Evolutionary conservation across 441 rosid species (phyloP).

Genomic region (Pelargonium fulgidum): DNA sequence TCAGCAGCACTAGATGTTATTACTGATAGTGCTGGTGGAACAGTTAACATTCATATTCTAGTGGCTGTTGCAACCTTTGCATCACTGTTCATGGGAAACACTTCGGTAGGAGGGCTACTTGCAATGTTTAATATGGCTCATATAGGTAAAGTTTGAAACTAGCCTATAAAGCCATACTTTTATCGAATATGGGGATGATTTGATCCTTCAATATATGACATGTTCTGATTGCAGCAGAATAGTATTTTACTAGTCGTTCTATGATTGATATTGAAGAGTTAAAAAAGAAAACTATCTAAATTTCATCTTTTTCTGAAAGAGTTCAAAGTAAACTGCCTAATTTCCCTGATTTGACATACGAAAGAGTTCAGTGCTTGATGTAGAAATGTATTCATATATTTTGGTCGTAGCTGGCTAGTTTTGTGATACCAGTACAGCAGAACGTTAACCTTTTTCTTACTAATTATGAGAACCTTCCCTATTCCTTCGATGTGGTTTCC

Average conservation of each 20-base stretch:
- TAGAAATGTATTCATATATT: conserved; percentile 69
- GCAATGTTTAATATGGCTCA: conserved; percentile 97
- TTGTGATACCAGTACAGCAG: conserved; percentile 26
- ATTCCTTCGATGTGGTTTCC: not conserved
- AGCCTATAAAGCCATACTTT: not conserved
- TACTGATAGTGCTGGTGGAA: conserved; percentile 76
- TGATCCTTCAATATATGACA: not conserved
- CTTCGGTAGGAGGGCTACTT: conserved; percentile 91
- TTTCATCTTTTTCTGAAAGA: too few relatives aligned
- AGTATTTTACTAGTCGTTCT: conserved; percentile 83
- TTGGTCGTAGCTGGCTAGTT: conserved; percentile 98
- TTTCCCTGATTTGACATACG: conserved; percentile 57
- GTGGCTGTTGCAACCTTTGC: conserved; percentile 93
- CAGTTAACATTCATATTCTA: conserved; percentile 82
- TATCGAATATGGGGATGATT: not conserved
- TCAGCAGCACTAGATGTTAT: conserved; percentile 87
- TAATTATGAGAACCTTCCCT: not conserved
- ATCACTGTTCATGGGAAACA: conserved; percentile 81
- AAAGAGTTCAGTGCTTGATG: conserved; percentile 72
- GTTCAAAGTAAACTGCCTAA: too few relatives aligned
- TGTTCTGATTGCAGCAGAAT: conserved; percentile 58
- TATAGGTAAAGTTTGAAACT: conserved; percentile 45
- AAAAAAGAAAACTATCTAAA: conserved; percentile 86
- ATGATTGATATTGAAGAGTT: conserved; percentile 88
- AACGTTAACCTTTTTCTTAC: not conserved